These are phyloP conservation scores for Saccharomycopsis sp. DNA, from an alignment of 805 yeast genomes.

Conservation along the genomic window DNA sequence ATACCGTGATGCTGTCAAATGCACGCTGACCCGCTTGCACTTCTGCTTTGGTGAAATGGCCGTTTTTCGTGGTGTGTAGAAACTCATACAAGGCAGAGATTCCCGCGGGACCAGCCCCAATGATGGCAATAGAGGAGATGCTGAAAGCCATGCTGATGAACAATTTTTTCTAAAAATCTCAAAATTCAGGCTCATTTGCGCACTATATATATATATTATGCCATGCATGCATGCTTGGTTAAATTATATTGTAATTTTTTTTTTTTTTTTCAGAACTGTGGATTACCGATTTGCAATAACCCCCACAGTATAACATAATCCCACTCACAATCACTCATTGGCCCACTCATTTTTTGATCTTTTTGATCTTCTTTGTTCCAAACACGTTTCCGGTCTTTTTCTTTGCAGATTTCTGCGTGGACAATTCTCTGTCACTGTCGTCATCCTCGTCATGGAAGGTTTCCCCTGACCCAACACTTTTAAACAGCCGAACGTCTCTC, in stretches of 20 bases:
- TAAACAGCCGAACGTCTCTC: no score
- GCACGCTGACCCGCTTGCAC: slow-evolving; percentile 9
- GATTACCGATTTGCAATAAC: no score
- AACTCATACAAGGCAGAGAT: slow-evolving; percentile 27
- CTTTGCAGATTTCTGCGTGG: slow-evolving; percentile 5
- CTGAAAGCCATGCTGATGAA: slow-evolving; percentile 6
- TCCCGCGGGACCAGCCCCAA: slow-evolving; percentile 30
- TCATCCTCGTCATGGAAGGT: slow-evolving; percentile 1
- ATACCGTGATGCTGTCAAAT: slow-evolving; percentile 28
- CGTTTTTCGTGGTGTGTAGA: slow-evolving; percentile 26
- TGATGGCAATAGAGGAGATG: slow-evolving; percentile 26
- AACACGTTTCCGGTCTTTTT: slow-evolving; percentile 8
- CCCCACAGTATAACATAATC: no score
- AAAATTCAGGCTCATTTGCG: background rate
- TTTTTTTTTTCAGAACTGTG: no score
- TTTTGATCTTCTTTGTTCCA: slow-evolving; percentile 6
- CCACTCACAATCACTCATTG: no score
- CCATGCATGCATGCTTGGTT: no score
- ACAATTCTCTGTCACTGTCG: slow-evolving; percentile 7
- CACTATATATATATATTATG: no score
- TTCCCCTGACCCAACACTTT: no score
- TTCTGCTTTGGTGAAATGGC: slow-evolving; percentile 23
- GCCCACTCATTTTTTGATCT: no score
- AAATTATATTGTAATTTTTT: no score
- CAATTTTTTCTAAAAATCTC: background rate